These are phyloP conservation scores for Tarenaya hassleriana DNA, from an alignment of 345 rosid species.

Conservation along the genomic window DNA sequence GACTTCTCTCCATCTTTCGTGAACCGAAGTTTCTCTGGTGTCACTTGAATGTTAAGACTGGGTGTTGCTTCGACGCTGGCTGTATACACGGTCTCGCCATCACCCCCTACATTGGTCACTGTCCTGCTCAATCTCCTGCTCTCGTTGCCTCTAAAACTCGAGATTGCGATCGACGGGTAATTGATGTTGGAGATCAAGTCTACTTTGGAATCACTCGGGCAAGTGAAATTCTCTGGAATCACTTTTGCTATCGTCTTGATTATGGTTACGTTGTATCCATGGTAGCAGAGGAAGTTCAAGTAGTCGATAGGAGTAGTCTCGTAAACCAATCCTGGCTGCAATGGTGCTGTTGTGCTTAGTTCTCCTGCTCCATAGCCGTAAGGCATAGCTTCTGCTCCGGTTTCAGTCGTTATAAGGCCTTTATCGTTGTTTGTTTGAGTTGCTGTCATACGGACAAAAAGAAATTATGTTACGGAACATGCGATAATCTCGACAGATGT, in stretches of 20 bases:
- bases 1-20: constrained; percentile 37
- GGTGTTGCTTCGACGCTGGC: constrained; percentile 29
- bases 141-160: constrained; percentile 32
- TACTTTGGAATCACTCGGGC: constrained; percentile 40
- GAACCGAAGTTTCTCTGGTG: constrained; percentile 45
- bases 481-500: neutral
- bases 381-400: constrained; percentile 55
- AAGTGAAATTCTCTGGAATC: constrained; percentile 41
- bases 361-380: constrained; percentile 70
- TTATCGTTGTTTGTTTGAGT: constrained; percentile 48
- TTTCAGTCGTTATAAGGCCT: constrained; percentile 45
- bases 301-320: constrained; percentile 58
- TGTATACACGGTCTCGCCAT: constrained; percentile 35
- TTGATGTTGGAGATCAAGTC: constrained; percentile 54
- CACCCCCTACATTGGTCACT: constrained; percentile 59
- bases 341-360: constrained; percentile 41
- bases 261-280: constrained; percentile 38
- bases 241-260: constrained; percentile 38
- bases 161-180: constrained; percentile 69
- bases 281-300: constrained; percentile 63
- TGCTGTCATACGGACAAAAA: constrained; percentile 32
- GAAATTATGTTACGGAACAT: constrained; percentile 1
- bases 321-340: constrained; percentile 60
- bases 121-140: constrained; percentile 44
- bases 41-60: constrained; percentile 33